These are phyloP conservation scores for Lyophyllum atratum DNA, from an alignment of 768 basidiomycete species.

Conservation along the genomic window DNA sequence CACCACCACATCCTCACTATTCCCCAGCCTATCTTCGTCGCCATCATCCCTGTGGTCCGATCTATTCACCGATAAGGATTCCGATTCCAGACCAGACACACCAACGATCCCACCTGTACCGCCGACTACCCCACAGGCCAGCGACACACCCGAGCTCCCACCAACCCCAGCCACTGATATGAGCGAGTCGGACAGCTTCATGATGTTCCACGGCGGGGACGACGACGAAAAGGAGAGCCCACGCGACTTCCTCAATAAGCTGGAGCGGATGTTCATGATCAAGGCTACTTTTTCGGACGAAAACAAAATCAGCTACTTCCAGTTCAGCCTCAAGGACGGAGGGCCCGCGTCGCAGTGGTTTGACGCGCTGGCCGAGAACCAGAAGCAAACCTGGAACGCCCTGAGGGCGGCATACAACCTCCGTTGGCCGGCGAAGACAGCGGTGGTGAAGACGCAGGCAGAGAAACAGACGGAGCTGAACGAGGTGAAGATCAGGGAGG, in stretches of 20 bases:
- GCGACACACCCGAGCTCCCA: background rate
- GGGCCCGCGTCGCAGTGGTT: conserved; percentile 1
- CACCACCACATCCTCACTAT: background rate
- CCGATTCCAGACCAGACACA: background rate
- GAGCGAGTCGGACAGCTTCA: background rate
- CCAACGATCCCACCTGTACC: background rate
- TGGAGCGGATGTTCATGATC: background rate
- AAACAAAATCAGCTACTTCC: background rate
- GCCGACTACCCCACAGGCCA: background rate
- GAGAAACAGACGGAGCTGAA: conserved; percentile 16
- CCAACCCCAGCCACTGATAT: background rate
- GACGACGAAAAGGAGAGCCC: background rate
- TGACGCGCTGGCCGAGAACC: background rate
- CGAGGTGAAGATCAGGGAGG: conserved; percentile 11
- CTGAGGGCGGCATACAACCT: background rate
- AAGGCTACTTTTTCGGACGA: background rate
- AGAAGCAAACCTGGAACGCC: background rate
- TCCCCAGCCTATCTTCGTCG: background rate
- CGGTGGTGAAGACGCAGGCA: conserved; percentile 4
- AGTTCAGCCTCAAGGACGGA: conserved; percentile 1
- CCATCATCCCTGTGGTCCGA: background rate
- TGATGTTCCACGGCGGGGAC: background rate
- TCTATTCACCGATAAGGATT: background rate
- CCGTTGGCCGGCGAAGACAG: conserved; percentile 2
- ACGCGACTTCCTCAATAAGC: background rate